phyloP scores from a whole-genome alignment of 129 eudicot species.

The Saposhnikovia divaricata region DNA sequence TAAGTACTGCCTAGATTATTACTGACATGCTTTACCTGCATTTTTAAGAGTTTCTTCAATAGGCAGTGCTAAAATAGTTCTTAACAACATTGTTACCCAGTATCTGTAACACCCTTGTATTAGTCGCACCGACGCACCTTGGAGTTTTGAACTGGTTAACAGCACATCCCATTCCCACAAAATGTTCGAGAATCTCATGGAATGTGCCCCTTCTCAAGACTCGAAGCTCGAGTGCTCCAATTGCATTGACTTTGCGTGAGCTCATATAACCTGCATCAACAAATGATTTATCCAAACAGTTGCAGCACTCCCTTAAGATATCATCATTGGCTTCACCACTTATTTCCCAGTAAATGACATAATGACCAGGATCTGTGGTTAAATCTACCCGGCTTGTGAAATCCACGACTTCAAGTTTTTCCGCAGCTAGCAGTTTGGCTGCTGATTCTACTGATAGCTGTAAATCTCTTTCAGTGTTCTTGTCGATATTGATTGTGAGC shows the following conservation, averaged over 20 bases:
- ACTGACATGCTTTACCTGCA: not conserved
- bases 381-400: slow-evolving; percentile 65
- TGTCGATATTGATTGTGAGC: slow-evolving; percentile 76
- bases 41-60: slow-evolving; percentile 6
- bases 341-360: slow-evolving; percentile 83
- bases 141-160: slow-evolving; percentile 89
- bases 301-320: slow-evolving; percentile 56
- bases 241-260: slow-evolving; percentile 48
- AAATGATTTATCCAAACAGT: slow-evolving; percentile 67
- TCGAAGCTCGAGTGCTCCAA: slow-evolving; percentile 79
- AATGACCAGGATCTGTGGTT: slow-evolving; percentile 61
- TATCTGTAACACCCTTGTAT: slow-evolving; percentile 52
- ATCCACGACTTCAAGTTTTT: slow-evolving; percentile 72
- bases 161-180: slow-evolving; percentile 58
- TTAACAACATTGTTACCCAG: slow-evolving; percentile 51
- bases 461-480: slow-evolving; percentile 79
- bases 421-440: slow-evolving; percentile 38
- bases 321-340: slow-evolving; percentile 56
- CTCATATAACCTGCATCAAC: slow-evolving; percentile 71
- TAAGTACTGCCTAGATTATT: not conserved
- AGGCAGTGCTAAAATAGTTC: slow-evolving; percentile 65
- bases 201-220: slow-evolving; percentile 65
- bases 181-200: slow-evolving; percentile 60
- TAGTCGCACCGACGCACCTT: slow-evolving; percentile 51
- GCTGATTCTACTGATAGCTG: slow-evolving; percentile 77